Evolutionary conservation across 495 filamentous ascomycete genomes (phyloP), one percentile per base, ranked within the genome.

Genomic region (Lentithecium fluviatile): DNA sequence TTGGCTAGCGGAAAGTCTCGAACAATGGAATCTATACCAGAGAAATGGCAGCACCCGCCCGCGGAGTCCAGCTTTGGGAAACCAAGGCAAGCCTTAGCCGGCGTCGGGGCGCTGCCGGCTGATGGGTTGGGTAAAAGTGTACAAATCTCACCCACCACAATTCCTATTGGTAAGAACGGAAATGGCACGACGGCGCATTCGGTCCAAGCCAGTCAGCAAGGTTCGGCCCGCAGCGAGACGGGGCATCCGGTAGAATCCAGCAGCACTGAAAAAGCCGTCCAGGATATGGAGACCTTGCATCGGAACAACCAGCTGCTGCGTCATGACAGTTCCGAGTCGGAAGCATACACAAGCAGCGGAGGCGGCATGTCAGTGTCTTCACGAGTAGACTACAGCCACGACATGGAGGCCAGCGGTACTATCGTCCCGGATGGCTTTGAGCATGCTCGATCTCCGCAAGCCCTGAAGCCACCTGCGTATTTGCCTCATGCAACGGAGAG

Each of bases 1-100:
- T 60, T 74, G 37, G 72, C 72, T 0, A 76, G 72, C 56, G 61
- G 56, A 37, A 71, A 26, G 60, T 80, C 50, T 68, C 76, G 17
- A 57, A 62, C 47, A 62, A 73, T 69, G 60, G 62, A 66, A 1
- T 49, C 66, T 26, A 65, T 65, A 36, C 56, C 56, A 7, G 67
- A 64, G 40, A 60, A 62, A 26, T 67, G 64, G 67, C 45, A 51
- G 15, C 47, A 51, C n/a, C 19, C 8, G 40, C 42, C 47, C n/a
- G 49, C 17, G 32, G 53, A 62, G 12, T 58, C 59, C 1, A 67
- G 55, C 29, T 63, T 60, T 50, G 65, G 65, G 8, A 58, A 58
- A 23, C 21, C 52, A 45, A 51, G 59, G n/a, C 32, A 17, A 20
- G 32, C 5, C 6, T 13, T 26, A 10, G 37, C 13, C 20, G 45